Evolutionary conservation across 164 flowering plant species (phyloP), one percentile per base, ranked within the genome.

Genomic region (Aristolochia fimbriata): DNA sequence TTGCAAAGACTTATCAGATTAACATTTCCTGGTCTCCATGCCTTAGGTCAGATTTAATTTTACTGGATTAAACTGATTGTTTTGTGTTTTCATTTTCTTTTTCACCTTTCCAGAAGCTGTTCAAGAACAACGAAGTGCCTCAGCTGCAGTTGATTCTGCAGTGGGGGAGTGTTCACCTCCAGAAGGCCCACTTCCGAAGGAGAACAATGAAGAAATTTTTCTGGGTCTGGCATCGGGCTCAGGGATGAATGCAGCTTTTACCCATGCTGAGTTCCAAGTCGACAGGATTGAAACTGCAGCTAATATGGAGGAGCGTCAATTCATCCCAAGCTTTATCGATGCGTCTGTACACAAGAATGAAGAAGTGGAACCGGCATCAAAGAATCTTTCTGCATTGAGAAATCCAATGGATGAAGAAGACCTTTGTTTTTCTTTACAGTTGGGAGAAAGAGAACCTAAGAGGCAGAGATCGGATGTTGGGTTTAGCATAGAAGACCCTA

Each of bases 111-210:
- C 66, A 92, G 98, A 66, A 71, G 96, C 96, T 22, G 74, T 84
- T 64, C 88, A 79, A 74, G 93, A 87, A 62, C 98, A 87, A 73
- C 77, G 77, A 75, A 80, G 79, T 70, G 84, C 81, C 21, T 85
- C 81, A 58, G 80, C 80, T 30, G 87, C 71, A 24, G 72, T 80
- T 47, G 87, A 74, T 68, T 85, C 96, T 8, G 74, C 81, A 0
- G 89, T 82, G 17, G 99, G 81, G 19, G 99, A 94, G 69, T 88
- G 93, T 19, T 87, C 96, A 20, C 86, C 88, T 3, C 65, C 63
- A 12, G 80, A 76, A 20, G 74, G 76, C 59, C 45, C 62, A 61
- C 76, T 69, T 23, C 72, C 74, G 0, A 84, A 75, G 64, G 80
- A 80, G 60, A 83, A 71, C 69, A 66, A 55, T 16, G 83, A 71